These are phyloP conservation scores for Trypanosoma platydactyli DNA, from an alignment of 208 protist genomes.

Conservation along the genomic window DNA sequence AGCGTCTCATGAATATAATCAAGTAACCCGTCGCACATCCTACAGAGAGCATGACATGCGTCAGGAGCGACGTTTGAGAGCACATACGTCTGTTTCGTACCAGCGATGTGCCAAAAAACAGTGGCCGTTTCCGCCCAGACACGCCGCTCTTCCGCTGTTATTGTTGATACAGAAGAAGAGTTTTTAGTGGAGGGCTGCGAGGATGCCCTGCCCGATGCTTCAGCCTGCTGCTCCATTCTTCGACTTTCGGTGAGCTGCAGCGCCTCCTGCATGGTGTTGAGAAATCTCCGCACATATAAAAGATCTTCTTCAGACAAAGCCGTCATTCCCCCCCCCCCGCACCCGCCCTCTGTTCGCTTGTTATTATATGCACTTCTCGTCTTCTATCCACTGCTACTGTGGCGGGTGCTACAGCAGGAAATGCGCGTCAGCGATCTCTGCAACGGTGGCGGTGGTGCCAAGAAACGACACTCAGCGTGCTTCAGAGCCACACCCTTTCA, in stretches of 20 bases:
- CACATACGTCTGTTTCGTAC: conserved; percentile 50
- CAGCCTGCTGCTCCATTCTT: background rate
- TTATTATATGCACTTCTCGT: conserved; percentile 18
- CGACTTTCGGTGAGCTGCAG: conserved; percentile 24
- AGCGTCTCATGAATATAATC: conserved; percentile 45
- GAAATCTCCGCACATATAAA: conserved; percentile 63
- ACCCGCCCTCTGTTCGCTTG: background rate
- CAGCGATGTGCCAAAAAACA: conserved; percentile 63
- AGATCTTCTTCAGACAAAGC: conserved; percentile 58
- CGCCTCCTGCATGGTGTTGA: conserved; percentile 45
- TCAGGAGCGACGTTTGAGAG: conserved; percentile 58
- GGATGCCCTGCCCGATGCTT: background rate
- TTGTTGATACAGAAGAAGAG: background rate
- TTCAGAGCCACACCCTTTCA: no score
- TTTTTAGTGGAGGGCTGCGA: background rate
- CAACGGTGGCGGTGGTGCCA: no score
- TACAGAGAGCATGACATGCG: conserved; percentile 25
- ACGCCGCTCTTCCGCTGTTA: conserved; percentile 29
- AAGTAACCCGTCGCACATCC: conserved; percentile 45
- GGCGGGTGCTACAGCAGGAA: no score
- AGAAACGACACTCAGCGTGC: no score
- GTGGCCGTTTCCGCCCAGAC: conserved; percentile 71
- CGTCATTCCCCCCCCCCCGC: conserved; percentile 34
- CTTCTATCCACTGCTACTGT: background rate
- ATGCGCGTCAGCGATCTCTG: no score